Evolutionary conservation across 179 eudicot genomes (phyloP).

Genomic region (Spinacia oleracea): DNA sequence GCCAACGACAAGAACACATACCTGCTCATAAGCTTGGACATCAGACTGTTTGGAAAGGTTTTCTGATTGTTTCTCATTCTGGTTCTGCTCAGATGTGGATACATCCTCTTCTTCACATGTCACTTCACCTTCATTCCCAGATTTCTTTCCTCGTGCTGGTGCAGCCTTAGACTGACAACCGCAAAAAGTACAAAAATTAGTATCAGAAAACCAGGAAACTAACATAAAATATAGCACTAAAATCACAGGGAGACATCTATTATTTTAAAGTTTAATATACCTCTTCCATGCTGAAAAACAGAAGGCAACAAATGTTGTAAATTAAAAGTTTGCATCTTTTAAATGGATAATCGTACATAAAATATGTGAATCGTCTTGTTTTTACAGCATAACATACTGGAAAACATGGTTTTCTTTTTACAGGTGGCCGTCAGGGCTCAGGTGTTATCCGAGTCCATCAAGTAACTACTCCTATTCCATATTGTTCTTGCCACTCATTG

Average conservation of each 20-base stretch:
- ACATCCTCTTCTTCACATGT: slow-evolving; percentile 57
- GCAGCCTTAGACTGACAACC: slow-evolving; percentile 54
- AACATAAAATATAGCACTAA: not conserved
- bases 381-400: not conserved
- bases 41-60: slow-evolving; percentile 48
- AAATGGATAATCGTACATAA: not conserved
- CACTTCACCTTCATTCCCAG: slow-evolving; percentile 61
- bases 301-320: not conserved
- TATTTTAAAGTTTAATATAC: not conserved
- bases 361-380: not conserved
- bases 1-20: slow-evolving; percentile 35
- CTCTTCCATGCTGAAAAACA: not conserved
- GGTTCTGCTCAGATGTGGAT: slow-evolving; percentile 55
- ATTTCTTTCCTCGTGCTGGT: slow-evolving; percentile 61
- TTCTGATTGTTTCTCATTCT: slow-evolving; percentile 54
- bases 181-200: slow-evolving; percentile 5
- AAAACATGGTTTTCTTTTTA: not conserved
- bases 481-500: too few species aligned
- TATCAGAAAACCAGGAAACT: not conserved
- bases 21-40: slow-evolving; percentile 53
- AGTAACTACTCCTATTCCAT: not conserved
- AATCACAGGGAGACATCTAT: not conserved
- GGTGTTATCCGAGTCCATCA: not conserved
- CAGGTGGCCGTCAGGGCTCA: not conserved
- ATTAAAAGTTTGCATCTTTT: not conserved